A percentile compares a stretch with the other conserved stretches of the same genome.
Conservation (phyloP, 2,329 filamentous ascomycete genomes). For the Hirsutella minnesotensis region DNA sequence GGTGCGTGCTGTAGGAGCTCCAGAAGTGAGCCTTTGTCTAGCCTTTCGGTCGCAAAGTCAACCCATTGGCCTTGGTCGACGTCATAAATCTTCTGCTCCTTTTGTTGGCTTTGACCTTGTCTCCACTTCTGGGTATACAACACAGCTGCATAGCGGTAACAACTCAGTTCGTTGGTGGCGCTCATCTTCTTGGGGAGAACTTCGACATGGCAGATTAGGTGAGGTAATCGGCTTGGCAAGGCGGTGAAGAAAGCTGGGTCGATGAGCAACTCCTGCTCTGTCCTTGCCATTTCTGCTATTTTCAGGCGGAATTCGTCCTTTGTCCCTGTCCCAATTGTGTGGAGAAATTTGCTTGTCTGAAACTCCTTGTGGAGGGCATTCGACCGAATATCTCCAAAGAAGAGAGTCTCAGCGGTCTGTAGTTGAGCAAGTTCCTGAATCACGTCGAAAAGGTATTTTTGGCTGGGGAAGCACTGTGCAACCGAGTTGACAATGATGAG, state of each 20-base stretch:
- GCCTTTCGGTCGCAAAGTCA: not conserved
- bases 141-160: slow-evolving; percentile 16
- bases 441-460: not conserved
- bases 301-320: not conserved
- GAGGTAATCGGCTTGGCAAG: slow-evolving; percentile 2
- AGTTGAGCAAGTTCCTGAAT: not conserved
- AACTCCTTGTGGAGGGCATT: slow-evolving; percentile 7
- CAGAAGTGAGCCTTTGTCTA: not conserved
- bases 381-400: slow-evolving; percentile 12
- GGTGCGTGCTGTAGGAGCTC: too few relatives aligned
- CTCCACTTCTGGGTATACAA: too few relatives aligned
- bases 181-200: slow-evolving; percentile 16
- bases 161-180: slow-evolving; percentile 17
- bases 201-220: slow-evolving; percentile 14
- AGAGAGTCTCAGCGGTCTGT: slow-evolving; percentile 2
- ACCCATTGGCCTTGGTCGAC: not conserved
- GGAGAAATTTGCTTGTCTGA: slow-evolving; percentile 1
- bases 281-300: slow-evolving; percentile 6
- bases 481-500: slow-evolving; percentile 7
- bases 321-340: too few relatives aligned
- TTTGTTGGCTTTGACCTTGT: not conserved
- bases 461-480: slow-evolving; percentile 3
- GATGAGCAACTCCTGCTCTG: slow-evolving; percentile 10
- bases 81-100: not conserved
- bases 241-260: slow-evolving; percentile 13